Base-by-base conservation (phyloP, 2,329 filamentous ascomycete species). In the Penicillium sp. region DNA sequence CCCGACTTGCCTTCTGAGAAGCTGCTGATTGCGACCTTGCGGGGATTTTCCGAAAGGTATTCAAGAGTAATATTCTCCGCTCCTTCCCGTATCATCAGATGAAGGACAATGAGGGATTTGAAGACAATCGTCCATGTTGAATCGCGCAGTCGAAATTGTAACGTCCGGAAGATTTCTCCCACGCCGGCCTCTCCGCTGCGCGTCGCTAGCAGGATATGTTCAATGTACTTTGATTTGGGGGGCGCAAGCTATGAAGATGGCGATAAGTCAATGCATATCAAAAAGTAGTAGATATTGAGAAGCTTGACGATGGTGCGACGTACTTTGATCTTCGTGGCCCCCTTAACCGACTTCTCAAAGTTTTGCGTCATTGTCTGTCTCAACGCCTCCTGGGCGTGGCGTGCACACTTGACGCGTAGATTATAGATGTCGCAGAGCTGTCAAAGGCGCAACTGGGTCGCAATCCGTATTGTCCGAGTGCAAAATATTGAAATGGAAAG, bases 91-190 rank as follows among this genome's bases (percentile, higher is more conserved):
- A 99, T 94, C 94, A 99, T 97, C 60, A 97, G 79, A 73, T 99
- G 94, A 47, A 96, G 86, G 49, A 96, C 94, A 66, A 97, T 96
- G 64, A 99, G 80, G 66, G 91, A 88, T 79, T 99, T 99, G 86
- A 97, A 96, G 62, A 96, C 93, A 57, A 97, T 91, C n/a, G 94
- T 99, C 94, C 94, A 99, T 80, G 94, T 96, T 64, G 93, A 93
- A 73, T 99, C 94, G 71, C 91, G 88, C 63, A 99, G 77, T 52
- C 94, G 86, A 71, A 91, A 85, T 70, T 95, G 91, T 55, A 99
- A 80, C 43, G 91, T 90, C 60, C 94, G 87, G 73, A 99, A 97
- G 68, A 99, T 90, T 77, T 99, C 94, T 59, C 88, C 93, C 59
- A 99, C 91, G 64, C 93, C 94, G 54, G 90, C 89, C 76, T 99